Percentiles rank a stretch among this genome's conserved stretches.
phyloP scores from a whole-genome alignment of 768 basidiomycete species.

The Tricholoma saponaceum region DNA sequence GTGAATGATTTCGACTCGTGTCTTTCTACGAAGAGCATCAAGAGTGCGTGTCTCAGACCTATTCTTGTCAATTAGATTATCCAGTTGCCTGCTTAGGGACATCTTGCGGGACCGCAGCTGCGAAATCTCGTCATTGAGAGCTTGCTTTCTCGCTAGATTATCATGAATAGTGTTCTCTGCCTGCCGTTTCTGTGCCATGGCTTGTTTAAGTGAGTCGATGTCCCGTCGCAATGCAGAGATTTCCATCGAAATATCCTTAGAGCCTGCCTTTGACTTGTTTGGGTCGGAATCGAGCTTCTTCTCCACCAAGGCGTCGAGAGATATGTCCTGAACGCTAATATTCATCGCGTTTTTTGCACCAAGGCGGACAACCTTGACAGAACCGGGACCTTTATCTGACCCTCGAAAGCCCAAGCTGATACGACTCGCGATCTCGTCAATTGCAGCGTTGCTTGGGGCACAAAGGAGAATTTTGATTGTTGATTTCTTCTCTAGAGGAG shows the following conservation, averaged over 20 bases:
- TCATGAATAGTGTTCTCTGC: slow-evolving; percentile 57
- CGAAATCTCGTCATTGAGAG: slow-evolving; percentile 69
- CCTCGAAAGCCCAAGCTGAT: slow-evolving; percentile 75
- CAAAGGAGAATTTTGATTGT: slow-evolving; percentile 77
- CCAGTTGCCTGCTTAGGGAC: slow-evolving; percentile 62
- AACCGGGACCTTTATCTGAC: slow-evolving; percentile 45
- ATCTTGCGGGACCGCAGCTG: slow-evolving; percentile 62
- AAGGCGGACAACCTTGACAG: slow-evolving; percentile 85
- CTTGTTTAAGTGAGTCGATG: slow-evolving; percentile 62
- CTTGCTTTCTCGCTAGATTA: slow-evolving; percentile 46
- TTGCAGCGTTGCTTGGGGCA: slow-evolving; percentile 97
- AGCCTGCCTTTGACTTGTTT: slow-evolving; percentile 22
- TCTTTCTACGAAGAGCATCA: slow-evolving; percentile 75
- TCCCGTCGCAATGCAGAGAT: slow-evolving; percentile 59
- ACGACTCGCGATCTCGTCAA: slow-evolving; percentile 91
- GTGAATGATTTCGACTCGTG: slow-evolving; percentile 69
- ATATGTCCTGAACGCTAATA: slow-evolving; percentile 76
- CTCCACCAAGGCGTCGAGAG: slow-evolving; percentile 84
- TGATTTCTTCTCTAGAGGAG: slow-evolving; percentile 39
- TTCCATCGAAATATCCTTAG: slow-evolving; percentile 52
- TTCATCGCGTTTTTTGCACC: slow-evolving; percentile 76
- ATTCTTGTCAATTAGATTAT: slow-evolving; percentile 77
- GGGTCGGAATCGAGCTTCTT: slow-evolving; percentile 53
- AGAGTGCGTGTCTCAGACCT: slow-evolving; percentile 77
- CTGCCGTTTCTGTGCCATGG: slow-evolving; percentile 51